Evolutionary conservation across 495 filamentous ascomycete genomes (phyloP).

Genomic region (Monascus purpureus): DNA sequence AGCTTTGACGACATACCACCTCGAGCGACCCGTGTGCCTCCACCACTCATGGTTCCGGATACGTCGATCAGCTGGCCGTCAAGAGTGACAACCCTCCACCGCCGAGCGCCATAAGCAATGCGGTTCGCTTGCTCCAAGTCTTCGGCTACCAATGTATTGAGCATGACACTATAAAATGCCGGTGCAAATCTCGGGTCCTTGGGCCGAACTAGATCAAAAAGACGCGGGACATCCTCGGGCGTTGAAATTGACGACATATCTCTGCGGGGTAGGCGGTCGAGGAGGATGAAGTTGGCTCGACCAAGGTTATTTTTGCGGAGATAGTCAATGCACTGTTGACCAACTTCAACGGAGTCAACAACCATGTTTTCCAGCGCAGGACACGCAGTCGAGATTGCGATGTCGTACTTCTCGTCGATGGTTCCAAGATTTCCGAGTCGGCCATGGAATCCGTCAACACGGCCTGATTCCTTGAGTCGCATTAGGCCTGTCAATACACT

Average conservation of each 20-base stretch:
- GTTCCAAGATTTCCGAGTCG: slow-evolving; percentile 90
- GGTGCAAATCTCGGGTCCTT: slow-evolving; percentile 79
- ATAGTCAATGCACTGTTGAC: slow-evolving; percentile 95
- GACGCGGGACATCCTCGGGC: slow-evolving; percentile 77
- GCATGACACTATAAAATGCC: slow-evolving; percentile 85
- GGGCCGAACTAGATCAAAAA: slow-evolving; percentile 85
- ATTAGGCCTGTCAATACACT: slow-evolving; percentile 85
- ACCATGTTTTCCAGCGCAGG: slow-evolving; percentile 86
- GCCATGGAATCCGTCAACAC: slow-evolving; percentile 93
- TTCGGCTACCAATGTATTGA: slow-evolving; percentile 86
- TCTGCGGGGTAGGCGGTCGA: slow-evolving; percentile 67
- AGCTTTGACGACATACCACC: slow-evolving; percentile 95
- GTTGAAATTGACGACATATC: slow-evolving; percentile 70
- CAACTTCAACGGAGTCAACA: slow-evolving; percentile 85
- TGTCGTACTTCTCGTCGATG: slow-evolving; percentile 87
- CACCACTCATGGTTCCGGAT: slow-evolving; percentile 96
- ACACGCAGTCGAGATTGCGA: slow-evolving; percentile 94
- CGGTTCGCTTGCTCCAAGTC: slow-evolving; percentile 89
- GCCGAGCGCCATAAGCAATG: slow-evolving; percentile 81
- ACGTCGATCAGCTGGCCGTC: slow-evolving; percentile 93
- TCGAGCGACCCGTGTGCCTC: slow-evolving; percentile 73
- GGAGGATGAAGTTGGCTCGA: slow-evolving; percentile 91
- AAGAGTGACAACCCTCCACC: slow-evolving; percentile 93
- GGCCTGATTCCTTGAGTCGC: slow-evolving; percentile 88
- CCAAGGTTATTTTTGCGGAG: slow-evolving; percentile 94